A percentile compares a stretch with the other conserved stretches of the same genome.
Conservation (phyloP, 192 early-diverging fungal species). For the Mortierella hygrophila region DNA sequence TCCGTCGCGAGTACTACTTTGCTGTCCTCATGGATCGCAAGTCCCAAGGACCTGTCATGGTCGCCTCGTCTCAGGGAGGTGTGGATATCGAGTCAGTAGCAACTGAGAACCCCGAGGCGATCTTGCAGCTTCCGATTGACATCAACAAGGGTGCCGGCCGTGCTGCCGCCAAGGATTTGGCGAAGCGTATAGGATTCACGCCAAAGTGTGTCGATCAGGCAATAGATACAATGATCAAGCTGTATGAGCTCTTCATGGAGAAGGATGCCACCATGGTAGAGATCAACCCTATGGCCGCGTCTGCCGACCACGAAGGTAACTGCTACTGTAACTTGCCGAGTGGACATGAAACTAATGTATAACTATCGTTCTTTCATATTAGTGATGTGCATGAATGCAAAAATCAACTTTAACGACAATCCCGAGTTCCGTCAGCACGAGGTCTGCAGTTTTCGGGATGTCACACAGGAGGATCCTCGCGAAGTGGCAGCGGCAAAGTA, state of each 20-base stretch:
- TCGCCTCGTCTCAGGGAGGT: constrained; percentile 98
- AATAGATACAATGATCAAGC: constrained; percentile 89
- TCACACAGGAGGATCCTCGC: constrained; percentile 96
- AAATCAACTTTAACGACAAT: constrained; percentile 99
- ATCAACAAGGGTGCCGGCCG: constrained; percentile 87
- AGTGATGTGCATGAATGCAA: constrained; percentile 99
- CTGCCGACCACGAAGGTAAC: constrained; percentile 84
- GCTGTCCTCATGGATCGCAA: constrained; percentile 98
- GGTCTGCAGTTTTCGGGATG: constrained; percentile 90
- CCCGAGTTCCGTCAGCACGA: constrained; percentile 98
- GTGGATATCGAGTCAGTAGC: constrained; percentile 99
- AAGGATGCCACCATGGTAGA: constrained; percentile 99
- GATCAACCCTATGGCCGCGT: constrained; percentile 99
- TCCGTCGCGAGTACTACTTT: constrained; percentile 99
- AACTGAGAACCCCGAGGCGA: constrained; percentile 96
- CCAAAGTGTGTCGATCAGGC: constrained; percentile 86
- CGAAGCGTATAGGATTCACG: constrained; percentile 92
- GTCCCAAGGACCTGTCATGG: constrained; percentile 94
- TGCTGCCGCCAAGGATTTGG: constrained; percentile 84
- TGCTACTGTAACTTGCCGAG: neutral
- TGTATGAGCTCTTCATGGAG: constrained; percentile 98
- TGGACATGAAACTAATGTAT: neutral
- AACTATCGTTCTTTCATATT: neutral
- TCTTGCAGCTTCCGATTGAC: constrained; percentile 93
- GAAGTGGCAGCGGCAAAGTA: constrained; percentile 98